phyloP scores from a whole-genome alignment of 345 rosid species.

The Moricandia moricandioides region DNA sequence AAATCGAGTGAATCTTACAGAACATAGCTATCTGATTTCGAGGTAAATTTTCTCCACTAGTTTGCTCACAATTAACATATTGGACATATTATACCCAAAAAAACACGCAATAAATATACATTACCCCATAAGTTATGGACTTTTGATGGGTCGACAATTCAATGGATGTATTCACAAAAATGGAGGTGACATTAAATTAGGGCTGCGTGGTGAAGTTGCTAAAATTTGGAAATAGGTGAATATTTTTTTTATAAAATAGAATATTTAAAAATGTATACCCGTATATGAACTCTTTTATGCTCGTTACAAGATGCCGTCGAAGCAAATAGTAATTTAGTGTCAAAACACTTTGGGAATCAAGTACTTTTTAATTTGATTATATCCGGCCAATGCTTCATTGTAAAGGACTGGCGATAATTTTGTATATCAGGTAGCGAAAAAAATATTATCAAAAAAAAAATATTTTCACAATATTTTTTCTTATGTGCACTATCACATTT shows the following conservation, averaged over 20 bases:
- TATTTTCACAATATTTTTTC: too few relatives aligned
- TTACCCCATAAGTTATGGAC: conserved; percentile 31
- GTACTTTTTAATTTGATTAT: neutral
- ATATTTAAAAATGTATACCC: neutral
- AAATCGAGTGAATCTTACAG: too few relatives aligned
- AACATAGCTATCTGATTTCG: too few relatives aligned
- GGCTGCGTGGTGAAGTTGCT: conserved; percentile 20
- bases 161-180: conserved; percentile 37
- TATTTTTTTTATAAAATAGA: neutral
- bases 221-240: neutral
- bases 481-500: too few relatives aligned
- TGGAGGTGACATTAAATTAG: conserved; percentile 31
- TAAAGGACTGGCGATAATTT: neutral
- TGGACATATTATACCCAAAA: too few relatives aligned
- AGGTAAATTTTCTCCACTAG: too few relatives aligned
- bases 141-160: conserved; percentile 29
- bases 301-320: conserved; percentile 9
- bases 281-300: neutral
- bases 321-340: neutral
- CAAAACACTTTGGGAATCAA: neutral
- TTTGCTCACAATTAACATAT: too few relatives aligned
- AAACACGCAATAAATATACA: neutral
- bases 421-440: too few relatives aligned
- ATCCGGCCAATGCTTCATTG: neutral
- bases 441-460: too few relatives aligned